phyloP scores from a whole-genome alignment of 1,139 yeast species.

The Scheffersomyces lignicola region DNA sequence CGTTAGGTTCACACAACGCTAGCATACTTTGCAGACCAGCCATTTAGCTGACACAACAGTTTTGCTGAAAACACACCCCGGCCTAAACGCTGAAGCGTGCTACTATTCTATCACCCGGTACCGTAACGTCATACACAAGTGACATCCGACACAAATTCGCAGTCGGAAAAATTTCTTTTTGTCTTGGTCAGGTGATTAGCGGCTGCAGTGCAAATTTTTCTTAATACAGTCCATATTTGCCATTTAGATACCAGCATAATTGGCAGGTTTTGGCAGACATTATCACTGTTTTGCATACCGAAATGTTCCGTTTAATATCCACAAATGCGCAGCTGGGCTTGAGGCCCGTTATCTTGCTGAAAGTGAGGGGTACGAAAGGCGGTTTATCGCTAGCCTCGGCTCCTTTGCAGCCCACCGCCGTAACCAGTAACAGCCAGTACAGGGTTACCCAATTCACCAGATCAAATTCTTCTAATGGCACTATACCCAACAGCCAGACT shows the following conservation, averaged over 20 bases:
- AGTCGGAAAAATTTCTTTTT: too few relatives aligned
- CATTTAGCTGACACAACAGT: too few relatives aligned
- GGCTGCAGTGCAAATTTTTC: neutral
- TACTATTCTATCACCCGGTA: too few relatives aligned
- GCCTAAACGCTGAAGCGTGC: too few relatives aligned
- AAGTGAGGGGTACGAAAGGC: constrained; percentile 36
- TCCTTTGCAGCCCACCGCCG: neutral
- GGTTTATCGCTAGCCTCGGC: constrained; percentile 15
- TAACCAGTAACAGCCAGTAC: constrained; percentile 7
- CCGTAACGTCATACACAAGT: too few relatives aligned
- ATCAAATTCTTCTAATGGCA: constrained; percentile 18
- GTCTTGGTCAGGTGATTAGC: neutral
- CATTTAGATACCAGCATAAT: neutral
- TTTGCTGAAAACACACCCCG: too few relatives aligned
- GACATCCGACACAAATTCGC: too few relatives aligned
- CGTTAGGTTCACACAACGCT: too few relatives aligned
- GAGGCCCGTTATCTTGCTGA: constrained; percentile 41
- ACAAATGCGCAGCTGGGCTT: constrained; percentile 38
- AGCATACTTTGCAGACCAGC: too few relatives aligned
- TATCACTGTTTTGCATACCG: too few relatives aligned
- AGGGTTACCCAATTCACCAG: constrained; percentile 12
- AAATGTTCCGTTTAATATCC: constrained; percentile 43
- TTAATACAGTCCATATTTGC: too few relatives aligned
- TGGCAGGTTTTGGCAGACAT: neutral
- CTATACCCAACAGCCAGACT: constrained; percentile 8